Percentiles rank a stretch among this genome's conserved stretches.
Evolutionary conservation across 352 stramenopile genomes (phyloP).

Genomic region (Pythium chondricola): DNA sequence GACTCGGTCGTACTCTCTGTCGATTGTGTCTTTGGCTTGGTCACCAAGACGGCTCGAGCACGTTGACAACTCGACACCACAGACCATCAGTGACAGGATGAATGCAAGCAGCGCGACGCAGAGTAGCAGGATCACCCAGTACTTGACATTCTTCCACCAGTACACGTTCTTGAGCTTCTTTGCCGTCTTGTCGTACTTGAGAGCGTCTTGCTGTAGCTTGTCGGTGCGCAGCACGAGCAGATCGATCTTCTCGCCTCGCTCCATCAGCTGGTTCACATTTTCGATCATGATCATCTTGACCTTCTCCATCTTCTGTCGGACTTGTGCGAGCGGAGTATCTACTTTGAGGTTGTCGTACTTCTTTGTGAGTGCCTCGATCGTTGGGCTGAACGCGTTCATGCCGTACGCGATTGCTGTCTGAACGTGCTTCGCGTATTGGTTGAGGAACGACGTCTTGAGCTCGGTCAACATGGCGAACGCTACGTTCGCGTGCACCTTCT

Average conservation of each 20-base stretch:
- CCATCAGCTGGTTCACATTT: conserved; percentile 97
- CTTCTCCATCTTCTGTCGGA: conserved; percentile 96
- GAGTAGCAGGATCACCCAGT: conserved; percentile 55
- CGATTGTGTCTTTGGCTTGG: conserved; percentile 24
- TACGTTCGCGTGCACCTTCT: conserved; percentile 66
- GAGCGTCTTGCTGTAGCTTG: conserved; percentile 93
- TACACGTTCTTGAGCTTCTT: conserved; percentile 89
- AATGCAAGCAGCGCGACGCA: conserved; percentile 51
- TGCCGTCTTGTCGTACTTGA: conserved; percentile 94
- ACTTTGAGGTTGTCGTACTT: conserved; percentile 83
- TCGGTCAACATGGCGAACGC: conserved; percentile 71
- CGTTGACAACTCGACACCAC: conserved; percentile 61
- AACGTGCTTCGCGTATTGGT: conserved; percentile 53
- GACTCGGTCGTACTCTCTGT: conserved; percentile 13
- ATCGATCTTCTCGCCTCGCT: conserved; percentile 98
- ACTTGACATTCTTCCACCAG: conserved; percentile 87
- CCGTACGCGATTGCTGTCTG: conserved; percentile 67
- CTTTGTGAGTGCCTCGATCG: conserved; percentile 63
- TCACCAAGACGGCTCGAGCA: conserved; percentile 41
- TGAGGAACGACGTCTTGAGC: conserved; percentile 54
- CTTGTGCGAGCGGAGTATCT: conserved; percentile 70
- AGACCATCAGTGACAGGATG: conserved; percentile 63
- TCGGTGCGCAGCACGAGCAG: conserved; percentile 79
- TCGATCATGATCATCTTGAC: conserved; percentile 98
- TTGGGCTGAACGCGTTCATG: conserved; percentile 54